Evolutionary conservation across 805 yeast species (phyloP), one percentile per base, ranked within the genome.

Genomic region (Teunomyces funiuensis): DNA sequence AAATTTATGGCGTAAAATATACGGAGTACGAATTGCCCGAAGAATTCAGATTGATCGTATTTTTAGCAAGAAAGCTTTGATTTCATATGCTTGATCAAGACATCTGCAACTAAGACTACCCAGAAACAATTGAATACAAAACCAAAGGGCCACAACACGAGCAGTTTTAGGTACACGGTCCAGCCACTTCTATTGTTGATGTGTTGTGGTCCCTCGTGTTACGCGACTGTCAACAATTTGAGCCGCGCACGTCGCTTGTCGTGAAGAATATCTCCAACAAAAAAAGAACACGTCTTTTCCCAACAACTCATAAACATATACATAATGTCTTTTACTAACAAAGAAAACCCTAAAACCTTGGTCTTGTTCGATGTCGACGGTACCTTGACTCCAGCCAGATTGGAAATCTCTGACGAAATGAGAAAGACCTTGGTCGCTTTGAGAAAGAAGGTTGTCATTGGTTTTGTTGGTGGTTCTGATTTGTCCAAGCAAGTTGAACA

Each of bases 311-410:
- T 20, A 8, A 31, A 18, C 36, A 16, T 14, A 11, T 11, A 22
- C 36, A 55, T 9, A 33, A 76, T 69, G 79, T 80, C 84, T 51
- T 86, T 85, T 60, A 67, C 88, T 28, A 71, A 85, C 62, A 83
- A 81, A 67, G 85, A 87, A 72, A 76, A 83, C 53, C 95, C 95
- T 62, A 84, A 88, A 56, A 85, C 88, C 50, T 76, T 93, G 59
- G 95, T 88, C 53, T 81, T 93, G 52, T 93, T 93, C 71, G 99
- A 93, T 60, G 99, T 93, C 53, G 99, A 93, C 65, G 99, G 97
- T 53, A 93, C 99, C 43, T 78, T 93, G 67, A 91, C 98, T 30
- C 99, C 98, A 53, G 98, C 99, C 42, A 88, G 99, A 76, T 79
- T 83, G 63, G 65, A 61, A 41, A 69, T 85, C 55, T 81, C 89